Percentiles rank a stretch among this genome's conserved stretches.
These are phyloP conservation scores for Tulasnella sp. DNA, from an alignment of 768 basidiomycete species.

Conservation along the genomic window DNA sequence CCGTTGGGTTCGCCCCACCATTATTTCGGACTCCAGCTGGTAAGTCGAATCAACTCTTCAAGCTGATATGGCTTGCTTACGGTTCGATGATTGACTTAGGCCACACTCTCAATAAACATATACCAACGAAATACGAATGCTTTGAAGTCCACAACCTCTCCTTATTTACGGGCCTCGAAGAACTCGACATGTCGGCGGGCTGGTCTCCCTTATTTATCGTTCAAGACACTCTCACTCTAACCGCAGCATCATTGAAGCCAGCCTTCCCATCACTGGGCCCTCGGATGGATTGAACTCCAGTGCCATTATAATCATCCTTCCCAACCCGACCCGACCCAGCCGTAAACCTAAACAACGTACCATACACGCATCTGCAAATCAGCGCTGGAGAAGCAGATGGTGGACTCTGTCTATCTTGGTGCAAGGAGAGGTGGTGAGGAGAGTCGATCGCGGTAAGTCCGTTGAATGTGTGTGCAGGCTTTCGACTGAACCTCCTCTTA, in stretches of 20 bases:
- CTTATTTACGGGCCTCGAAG: slow-evolving; percentile 70
- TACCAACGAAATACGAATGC: slow-evolving; percentile 87
- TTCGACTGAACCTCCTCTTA: no score
- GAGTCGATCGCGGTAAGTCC: slow-evolving; percentile 75
- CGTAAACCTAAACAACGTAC: slow-evolving; percentile 33
- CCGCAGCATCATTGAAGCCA: slow-evolving; percentile 40
- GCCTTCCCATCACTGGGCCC: slow-evolving; percentile 51
- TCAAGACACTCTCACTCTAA: slow-evolving; percentile 23
- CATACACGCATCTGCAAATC: slow-evolving; percentile 42
- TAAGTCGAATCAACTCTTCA: slow-evolving; percentile 40
- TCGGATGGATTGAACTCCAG: neutral
- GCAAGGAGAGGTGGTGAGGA: slow-evolving; percentile 94
- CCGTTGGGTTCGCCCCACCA: slow-evolving; percentile 82
- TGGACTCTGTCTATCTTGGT: slow-evolving; percentile 93
- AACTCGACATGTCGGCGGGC: slow-evolving; percentile 64
- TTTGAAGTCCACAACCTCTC: slow-evolving; percentile 55
- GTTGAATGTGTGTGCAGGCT: no score
- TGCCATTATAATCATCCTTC: neutral
- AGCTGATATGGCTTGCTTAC: neutral
- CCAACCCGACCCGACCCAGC: slow-evolving; percentile 39
- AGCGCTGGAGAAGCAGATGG: slow-evolving; percentile 80
- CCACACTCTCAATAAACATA: slow-evolving; percentile 84
- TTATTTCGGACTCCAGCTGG: slow-evolving; percentile 86
- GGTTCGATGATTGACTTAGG: slow-evolving; percentile 49
- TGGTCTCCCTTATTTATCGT: slow-evolving; percentile 40